A percentile compares a stretch with the other conserved stretches of the same genome.
phyloP scores from a whole-genome alignment of 1,139 yeast species.

The Nakaseomyces delphensis region DNA sequence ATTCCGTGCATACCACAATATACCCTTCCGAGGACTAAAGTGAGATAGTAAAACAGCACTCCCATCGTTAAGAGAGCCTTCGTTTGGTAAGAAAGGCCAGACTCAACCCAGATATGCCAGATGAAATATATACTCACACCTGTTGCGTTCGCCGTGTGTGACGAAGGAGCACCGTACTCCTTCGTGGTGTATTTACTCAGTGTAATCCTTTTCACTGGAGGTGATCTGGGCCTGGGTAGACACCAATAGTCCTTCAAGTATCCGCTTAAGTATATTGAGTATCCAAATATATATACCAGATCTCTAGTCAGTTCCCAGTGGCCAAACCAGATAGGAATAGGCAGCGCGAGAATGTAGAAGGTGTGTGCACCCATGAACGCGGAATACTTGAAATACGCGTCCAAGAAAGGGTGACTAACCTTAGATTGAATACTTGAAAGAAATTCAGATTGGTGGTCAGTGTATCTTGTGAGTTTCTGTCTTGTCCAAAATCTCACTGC shows the following conservation, averaged over 20 bases:
- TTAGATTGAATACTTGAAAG: slow-evolving; percentile 48
- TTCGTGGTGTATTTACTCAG: slow-evolving; percentile 81
- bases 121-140: slow-evolving; percentile 45
- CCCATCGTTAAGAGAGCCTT: slow-evolving; percentile 14
- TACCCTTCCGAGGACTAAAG: slow-evolving; percentile 69
- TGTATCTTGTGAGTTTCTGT: slow-evolving; percentile 44
- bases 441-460: slow-evolving; percentile 58
- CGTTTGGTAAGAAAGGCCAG: slow-evolving; percentile 9
- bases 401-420: slow-evolving; percentile 46
- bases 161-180: slow-evolving; percentile 92
- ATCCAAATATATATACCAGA: slow-evolving; percentile 65
- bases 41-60: slow-evolving; percentile 44
- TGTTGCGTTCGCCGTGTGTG: slow-evolving; percentile 90
- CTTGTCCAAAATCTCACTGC: slow-evolving; percentile 53
- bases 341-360: slow-evolving; percentile 81
- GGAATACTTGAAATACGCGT: slow-evolving; percentile 74
- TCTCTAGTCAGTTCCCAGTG: slow-evolving; percentile 51
- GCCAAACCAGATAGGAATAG: slow-evolving; percentile 81
- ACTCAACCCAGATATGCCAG: slow-evolving; percentile 13
- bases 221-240: slow-evolving; percentile 85
- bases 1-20: slow-evolving; percentile 98
- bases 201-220: slow-evolving; percentile 85
- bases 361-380: slow-evolving; percentile 92
- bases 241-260: slow-evolving; percentile 75
- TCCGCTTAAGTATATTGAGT: slow-evolving; percentile 79